Evolutionary conservation across 2,329 filamentous ascomycete species (phyloP).

Genomic region (Sclerotinia glacialis): DNA sequence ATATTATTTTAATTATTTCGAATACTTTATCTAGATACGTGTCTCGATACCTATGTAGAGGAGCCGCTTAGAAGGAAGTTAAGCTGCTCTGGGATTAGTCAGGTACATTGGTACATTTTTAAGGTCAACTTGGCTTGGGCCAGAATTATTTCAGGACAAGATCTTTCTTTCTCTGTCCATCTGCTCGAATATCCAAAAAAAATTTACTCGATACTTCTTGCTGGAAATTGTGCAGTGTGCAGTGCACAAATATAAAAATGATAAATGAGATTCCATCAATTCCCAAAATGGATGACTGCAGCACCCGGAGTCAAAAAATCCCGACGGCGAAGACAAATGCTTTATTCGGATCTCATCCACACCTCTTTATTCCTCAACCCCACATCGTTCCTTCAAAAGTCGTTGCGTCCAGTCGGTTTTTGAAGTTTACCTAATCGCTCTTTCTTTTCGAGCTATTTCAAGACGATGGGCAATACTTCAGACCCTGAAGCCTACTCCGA

Average conservation of each 20-base stretch:
- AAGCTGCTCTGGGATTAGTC: too few species aligned
- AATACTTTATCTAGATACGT: background rate
- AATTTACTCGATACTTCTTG: background rate
- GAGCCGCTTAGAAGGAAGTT: too few species aligned
- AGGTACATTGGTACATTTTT: too few species aligned
- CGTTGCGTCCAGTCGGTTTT: background rate
- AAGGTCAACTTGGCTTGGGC: too few species aligned
- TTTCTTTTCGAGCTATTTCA: background rate
- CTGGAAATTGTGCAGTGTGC: background rate
- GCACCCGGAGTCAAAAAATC: background rate
- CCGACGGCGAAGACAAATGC: slow-evolving; percentile 1
- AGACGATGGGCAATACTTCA: background rate
- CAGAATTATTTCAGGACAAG: too few species aligned
- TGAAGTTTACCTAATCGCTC: background rate
- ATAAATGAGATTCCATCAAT: background rate
- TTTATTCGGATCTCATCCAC: background rate
- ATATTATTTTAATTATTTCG: background rate
- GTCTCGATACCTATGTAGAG: too few species aligned
- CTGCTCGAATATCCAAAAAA: too few species aligned
- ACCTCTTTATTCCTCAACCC: background rate
- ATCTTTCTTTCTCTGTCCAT: too few species aligned
- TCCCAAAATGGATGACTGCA: background rate
- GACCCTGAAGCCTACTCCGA: background rate
- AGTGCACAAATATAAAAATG: background rate
- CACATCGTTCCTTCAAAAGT: background rate